These are phyloP conservation scores for Geosiphon pyriformis DNA, from an alignment of 192 early-diverging fungal genomes.

Conservation along the genomic window DNA sequence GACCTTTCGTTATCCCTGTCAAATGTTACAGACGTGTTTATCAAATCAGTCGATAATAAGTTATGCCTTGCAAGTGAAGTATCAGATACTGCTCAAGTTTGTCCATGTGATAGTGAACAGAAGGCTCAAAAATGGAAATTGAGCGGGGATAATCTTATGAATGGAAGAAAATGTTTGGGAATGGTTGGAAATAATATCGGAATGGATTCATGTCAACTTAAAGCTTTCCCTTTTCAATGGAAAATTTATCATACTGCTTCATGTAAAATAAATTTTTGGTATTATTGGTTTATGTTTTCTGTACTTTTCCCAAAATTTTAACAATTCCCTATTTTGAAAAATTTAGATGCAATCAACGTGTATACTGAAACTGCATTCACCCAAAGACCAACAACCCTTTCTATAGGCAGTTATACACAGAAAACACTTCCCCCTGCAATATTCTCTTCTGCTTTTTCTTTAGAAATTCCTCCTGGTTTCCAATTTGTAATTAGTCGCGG, in stretches of 20 bases:
- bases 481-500: conserved; percentile 12
- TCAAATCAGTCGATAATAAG: conserved; percentile 5
- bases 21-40: conserved; percentile 7
- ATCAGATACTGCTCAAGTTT: conserved; percentile 12
- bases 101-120: conserved; percentile 13
- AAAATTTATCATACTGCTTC: conserved; percentile 11
- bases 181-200: not conserved
- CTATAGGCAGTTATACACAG: not conserved
- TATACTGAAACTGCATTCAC: not conserved
- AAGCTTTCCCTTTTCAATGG: not conserved
- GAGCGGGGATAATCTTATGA: not conserved
- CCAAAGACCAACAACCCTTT: not conserved
- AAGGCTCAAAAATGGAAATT: conserved; percentile 11
- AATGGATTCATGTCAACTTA: conserved; percentile 3
- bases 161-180: not conserved
- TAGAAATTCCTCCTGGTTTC: conserved; percentile 24
- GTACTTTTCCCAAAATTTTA: not conserved
- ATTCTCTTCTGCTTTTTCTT: conserved; percentile 11
- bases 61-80: not conserved
- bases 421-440: conserved; percentile 10
- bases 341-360: conserved; percentile 10
- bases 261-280: conserved; percentile 1
- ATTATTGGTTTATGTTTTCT: not conserved
- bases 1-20: not conserved
- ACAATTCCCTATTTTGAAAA: not conserved